Percentiles rank a stretch among this genome's conserved stretches.
These are phyloP conservation scores for Neurospora intermedia DNA, from an alignment of 495 filamentous ascomycete genomes.

Conservation along the genomic window DNA sequence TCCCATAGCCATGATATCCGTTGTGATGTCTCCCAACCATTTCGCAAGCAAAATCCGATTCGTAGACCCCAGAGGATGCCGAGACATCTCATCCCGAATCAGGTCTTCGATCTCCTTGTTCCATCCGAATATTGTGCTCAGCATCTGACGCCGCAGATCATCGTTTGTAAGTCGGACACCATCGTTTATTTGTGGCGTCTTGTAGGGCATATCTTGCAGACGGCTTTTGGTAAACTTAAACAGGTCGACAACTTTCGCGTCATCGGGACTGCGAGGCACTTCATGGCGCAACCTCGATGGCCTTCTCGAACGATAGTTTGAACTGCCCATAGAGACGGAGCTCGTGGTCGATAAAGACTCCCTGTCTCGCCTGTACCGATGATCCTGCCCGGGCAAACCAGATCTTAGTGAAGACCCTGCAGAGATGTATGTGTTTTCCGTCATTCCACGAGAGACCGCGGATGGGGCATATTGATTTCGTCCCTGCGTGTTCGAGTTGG, in stretches of 20 bases:
- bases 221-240: slow-evolving; percentile 60
- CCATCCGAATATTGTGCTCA: slow-evolving; percentile 93
- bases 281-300: slow-evolving; percentile 75
- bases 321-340: slow-evolving; percentile 50
- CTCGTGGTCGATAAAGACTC: slow-evolving; percentile 49
- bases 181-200: slow-evolving; percentile 50
- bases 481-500: slow-evolving; percentile 31
- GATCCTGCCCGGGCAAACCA: slow-evolving; percentile 18
- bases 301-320: slow-evolving; percentile 50
- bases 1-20: slow-evolving; percentile 68
- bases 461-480: slow-evolving; percentile 30
- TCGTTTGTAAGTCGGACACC: slow-evolving; percentile 63
- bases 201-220: slow-evolving; percentile 70
- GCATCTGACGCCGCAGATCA: slow-evolving; percentile 81
- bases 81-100: slow-evolving; percentile 75
- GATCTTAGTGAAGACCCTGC: slow-evolving; percentile 45
- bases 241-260: slow-evolving; percentile 49
- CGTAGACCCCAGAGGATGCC: slow-evolving; percentile 61
- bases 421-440: slow-evolving; percentile 53
- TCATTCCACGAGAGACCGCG: slow-evolving; percentile 37
- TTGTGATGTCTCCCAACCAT: slow-evolving; percentile 82
- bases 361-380: slow-evolving; percentile 30
- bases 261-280: slow-evolving; percentile 55
- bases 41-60: slow-evolving; percentile 72
- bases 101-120: slow-evolving; percentile 73